These are phyloP conservation scores for Penicillium ucsense DNA, from an alignment of 495 filamentous ascomycete species.

Conservation along the genomic window DNA sequence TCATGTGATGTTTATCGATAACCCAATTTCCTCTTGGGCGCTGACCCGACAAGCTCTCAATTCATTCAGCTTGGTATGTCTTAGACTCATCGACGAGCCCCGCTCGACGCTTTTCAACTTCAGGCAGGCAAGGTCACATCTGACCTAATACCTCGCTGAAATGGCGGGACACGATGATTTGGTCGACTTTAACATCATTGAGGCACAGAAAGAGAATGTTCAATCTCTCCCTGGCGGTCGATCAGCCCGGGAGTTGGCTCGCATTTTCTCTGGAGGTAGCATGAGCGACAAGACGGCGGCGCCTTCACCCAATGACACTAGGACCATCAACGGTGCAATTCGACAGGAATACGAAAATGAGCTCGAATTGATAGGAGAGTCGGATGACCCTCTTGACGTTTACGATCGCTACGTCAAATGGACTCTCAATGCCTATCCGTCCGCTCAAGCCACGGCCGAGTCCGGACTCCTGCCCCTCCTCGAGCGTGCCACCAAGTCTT, in stretches of 20 bases:
- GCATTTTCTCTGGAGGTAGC: conserved; percentile 61
- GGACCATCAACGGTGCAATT: conserved; percentile 66
- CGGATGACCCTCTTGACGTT: conserved; percentile 89
- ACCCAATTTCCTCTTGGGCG: conserved; percentile 11
- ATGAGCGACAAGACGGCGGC: conserved; percentile 34
- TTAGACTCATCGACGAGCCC: conserved; percentile 2
- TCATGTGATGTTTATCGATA: conserved; percentile 38
- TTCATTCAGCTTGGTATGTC: background rate
- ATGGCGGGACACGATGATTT: conserved; percentile 49
- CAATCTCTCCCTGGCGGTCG: conserved; percentile 84
- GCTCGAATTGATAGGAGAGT: conserved; percentile 64
- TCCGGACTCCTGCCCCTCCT: conserved; percentile 82
- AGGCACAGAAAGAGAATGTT: conserved; percentile 95
- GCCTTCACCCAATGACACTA: conserved; percentile 57
- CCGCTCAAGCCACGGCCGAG: conserved; percentile 81
- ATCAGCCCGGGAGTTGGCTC: conserved; percentile 81
- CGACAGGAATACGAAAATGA: conserved; percentile 82
- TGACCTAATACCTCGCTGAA: conserved; percentile 11
- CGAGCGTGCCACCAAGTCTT: conserved; percentile 84
- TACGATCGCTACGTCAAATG: conserved; percentile 96
- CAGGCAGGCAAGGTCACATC: background rate
- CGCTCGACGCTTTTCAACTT: background rate
- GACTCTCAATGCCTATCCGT: conserved; percentile 91
- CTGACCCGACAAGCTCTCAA: background rate
- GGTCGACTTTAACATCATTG: conserved; percentile 92